Evolutionary conservation across 2,329 filamentous ascomycete species (phyloP).

Genomic region (Gnomoniopsis smithogilvyi): DNA sequence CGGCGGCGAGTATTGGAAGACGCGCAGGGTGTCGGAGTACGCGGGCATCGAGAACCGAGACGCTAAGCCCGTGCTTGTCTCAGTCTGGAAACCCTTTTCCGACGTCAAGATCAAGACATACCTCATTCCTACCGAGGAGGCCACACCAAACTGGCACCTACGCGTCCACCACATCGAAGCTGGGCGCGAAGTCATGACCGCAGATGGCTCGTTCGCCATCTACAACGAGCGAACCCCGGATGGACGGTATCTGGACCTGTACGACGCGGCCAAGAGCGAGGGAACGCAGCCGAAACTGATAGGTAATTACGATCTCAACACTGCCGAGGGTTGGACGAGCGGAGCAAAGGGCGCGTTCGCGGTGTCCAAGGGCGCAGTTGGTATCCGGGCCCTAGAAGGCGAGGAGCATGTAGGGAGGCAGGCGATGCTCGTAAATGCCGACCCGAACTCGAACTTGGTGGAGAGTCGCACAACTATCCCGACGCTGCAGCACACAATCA

Average conservation of each 20-base stretch:
- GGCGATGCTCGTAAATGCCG: constrained; percentile 69
- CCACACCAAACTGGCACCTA: constrained; percentile 67
- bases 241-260: constrained; percentile 48
- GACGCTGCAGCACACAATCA: constrained; percentile 61
- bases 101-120: constrained; percentile 66
- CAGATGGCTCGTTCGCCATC: constrained; percentile 73
- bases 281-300: constrained; percentile 54
- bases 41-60: constrained; percentile 55
- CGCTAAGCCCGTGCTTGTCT: constrained; percentile 60
- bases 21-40: constrained; percentile 64
- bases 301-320: constrained; percentile 57
- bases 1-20: constrained; percentile 75
- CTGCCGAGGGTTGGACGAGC: constrained; percentile 49
- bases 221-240: constrained; percentile 47
- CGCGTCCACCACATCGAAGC: constrained; percentile 60
- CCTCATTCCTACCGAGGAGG: constrained; percentile 58
- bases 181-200: constrained; percentile 62
- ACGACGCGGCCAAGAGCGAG: constrained; percentile 42
- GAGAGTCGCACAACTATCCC: constrained; percentile 71
- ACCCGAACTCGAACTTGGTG: constrained; percentile 75
- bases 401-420: constrained; percentile 38
- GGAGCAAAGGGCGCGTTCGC: constrained; percentile 53
- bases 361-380: constrained; percentile 53
- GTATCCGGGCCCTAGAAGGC: constrained; percentile 54
- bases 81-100: constrained; percentile 66